These are phyloP conservation scores for Dictyostelium brefeldianum DNA, from an alignment of 78 protist species.

Conservation along the genomic window DNA sequence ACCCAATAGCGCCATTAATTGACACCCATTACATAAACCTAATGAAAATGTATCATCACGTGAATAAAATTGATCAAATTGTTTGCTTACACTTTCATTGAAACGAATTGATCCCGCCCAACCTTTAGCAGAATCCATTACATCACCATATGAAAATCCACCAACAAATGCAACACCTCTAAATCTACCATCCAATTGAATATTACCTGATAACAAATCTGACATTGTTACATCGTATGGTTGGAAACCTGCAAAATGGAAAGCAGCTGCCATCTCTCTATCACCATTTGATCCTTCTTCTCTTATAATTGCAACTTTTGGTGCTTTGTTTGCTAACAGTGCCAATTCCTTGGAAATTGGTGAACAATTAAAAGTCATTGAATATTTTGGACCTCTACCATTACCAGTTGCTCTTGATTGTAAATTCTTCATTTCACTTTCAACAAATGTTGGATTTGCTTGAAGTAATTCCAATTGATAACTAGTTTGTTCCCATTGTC, in stretches of 20 bases:
- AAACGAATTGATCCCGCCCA: constrained; percentile 90
- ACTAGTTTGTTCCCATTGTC: constrained; percentile 91
- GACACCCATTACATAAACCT: constrained; percentile 98
- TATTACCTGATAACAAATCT: constrained; percentile 83
- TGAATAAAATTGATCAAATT: constrained; percentile 85
- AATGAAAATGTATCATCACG: constrained; percentile 95
- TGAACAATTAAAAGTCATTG: constrained; percentile 48
- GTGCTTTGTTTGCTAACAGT: constrained; percentile 11
- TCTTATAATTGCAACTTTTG: constrained; percentile 92
- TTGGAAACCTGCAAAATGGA: constrained; percentile 91
- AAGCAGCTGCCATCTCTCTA: constrained; percentile 94
- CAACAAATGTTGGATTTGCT: constrained; percentile 86
- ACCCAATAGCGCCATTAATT: constrained; percentile 90
- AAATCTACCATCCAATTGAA: constrained; percentile 79
- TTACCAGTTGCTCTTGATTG: constrained; percentile 37
- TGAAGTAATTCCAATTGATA: constrained; percentile 88
- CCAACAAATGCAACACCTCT: constrained; percentile 95
- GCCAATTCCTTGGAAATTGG: constrained; percentile 13
- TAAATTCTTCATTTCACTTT: constrained; percentile 79
- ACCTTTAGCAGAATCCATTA: constrained; percentile 94
- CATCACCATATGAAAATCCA: constrained; percentile 95
- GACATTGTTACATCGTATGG: constrained; percentile 91
- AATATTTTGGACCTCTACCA: constrained; percentile 58
- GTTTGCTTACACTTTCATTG: constrained; percentile 48
- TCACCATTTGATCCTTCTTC: constrained; percentile 97